phyloP scores from a whole-genome alignment of 371 early-diverging fungal genomes.

The Lichtheimia ornata region DNA sequence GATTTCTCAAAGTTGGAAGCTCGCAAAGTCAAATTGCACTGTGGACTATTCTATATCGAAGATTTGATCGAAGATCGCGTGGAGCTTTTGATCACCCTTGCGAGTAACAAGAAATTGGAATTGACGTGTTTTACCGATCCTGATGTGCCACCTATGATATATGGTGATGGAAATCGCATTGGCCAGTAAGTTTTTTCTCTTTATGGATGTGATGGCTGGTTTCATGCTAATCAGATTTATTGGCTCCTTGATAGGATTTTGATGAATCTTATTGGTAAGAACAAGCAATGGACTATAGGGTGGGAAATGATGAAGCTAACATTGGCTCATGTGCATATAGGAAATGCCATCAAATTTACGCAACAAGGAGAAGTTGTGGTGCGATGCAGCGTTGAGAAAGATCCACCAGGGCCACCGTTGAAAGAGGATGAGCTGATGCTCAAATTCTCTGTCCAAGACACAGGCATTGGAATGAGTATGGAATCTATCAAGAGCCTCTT shows the following conservation, averaged over 20 bases:
- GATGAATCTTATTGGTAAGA: slow-evolving; percentile 43
- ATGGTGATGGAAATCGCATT: slow-evolving; percentile 55
- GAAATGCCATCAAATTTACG: slow-evolving; percentile 54
- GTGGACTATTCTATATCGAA: slow-evolving; percentile 53
- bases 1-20: slow-evolving; percentile 68
- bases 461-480: slow-evolving; percentile 48
- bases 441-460: slow-evolving; percentile 44
- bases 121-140: slow-evolving; percentile 49
- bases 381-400: slow-evolving; percentile 30
- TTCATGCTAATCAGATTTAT: neutral
- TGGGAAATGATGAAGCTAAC: no score
- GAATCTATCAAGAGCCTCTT: slow-evolving; percentile 56
- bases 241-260: slow-evolving; percentile 21
- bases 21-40: slow-evolving; percentile 60
- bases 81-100: slow-evolving; percentile 55
- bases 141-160: slow-evolving; percentile 32
- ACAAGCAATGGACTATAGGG: neutral
- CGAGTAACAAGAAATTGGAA: slow-evolving; percentile 53
- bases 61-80: slow-evolving; percentile 57
- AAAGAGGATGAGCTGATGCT: slow-evolving; percentile 26
- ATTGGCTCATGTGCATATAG: neutral
- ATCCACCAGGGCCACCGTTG: slow-evolving; percentile 19
- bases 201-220: neutral
- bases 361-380: slow-evolving; percentile 56
- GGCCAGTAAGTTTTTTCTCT: slow-evolving; percentile 32